These are phyloP conservation scores for Chaetomiaceae sp. DNA, from an alignment of 2,329 filamentous ascomycete genomes.

Conservation along the genomic window DNA sequence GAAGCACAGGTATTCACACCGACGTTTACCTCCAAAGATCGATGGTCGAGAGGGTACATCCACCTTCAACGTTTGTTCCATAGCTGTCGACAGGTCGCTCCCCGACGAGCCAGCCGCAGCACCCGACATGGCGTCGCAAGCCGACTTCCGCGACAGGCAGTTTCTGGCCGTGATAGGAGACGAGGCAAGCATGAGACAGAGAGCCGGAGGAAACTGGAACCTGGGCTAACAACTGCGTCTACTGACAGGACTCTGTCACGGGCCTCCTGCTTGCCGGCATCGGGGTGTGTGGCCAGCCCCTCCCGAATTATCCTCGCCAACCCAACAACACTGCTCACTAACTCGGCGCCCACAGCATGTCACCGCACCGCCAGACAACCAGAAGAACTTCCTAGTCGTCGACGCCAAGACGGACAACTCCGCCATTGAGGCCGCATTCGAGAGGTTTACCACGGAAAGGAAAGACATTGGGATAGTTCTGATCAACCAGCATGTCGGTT, in stretches of 20 bases:
- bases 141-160: slow-evolving; percentile 75
- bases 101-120: background rate
- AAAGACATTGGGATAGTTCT: slow-evolving; percentile 96
- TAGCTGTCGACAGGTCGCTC: background rate
- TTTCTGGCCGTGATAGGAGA: slow-evolving; percentile 97
- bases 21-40: too few relatives aligned
- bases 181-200: slow-evolving; percentile 59
- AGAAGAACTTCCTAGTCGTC: slow-evolving; percentile 98
- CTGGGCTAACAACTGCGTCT: slow-evolving; percentile 16
- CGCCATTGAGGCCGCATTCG: slow-evolving; percentile 84
- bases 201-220: background rate
- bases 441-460: slow-evolving; percentile 77
- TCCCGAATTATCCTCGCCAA: background rate
- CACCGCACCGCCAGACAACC: slow-evolving; percentile 75
- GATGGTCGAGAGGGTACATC: too few relatives aligned
- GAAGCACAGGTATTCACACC: too few relatives aligned
- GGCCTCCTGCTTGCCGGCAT: slow-evolving; percentile 86
- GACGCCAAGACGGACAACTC: slow-evolving; percentile 87
- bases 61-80: too few relatives aligned
- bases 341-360: slow-evolving; percentile 67
- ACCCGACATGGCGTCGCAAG: slow-evolving; percentile 43
- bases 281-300: too few relatives aligned
- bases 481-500: slow-evolving; percentile 90
- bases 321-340: background rate
- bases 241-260: slow-evolving; percentile 82